Evolutionary conservation across 2,329 filamentous ascomycete species (phyloP).

Genomic region (Ophiostoma sp.): DNA sequence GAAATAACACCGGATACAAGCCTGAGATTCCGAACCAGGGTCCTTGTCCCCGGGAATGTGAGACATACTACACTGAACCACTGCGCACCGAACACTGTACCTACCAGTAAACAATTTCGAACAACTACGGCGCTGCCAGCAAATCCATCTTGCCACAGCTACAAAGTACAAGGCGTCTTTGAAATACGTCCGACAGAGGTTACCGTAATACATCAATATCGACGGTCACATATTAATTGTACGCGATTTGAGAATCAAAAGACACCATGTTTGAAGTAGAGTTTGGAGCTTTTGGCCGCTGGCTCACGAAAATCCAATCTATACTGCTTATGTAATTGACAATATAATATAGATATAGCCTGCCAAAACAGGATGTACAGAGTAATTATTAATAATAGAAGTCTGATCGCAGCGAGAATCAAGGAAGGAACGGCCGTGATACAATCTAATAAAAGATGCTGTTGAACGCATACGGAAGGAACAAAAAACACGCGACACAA

Average conservation of each 20-base stretch:
- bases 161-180: background rate
- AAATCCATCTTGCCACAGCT: background rate
- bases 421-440: background rate
- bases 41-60: background rate
- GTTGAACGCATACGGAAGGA: background rate
- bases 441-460: background rate
- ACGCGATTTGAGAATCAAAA: background rate
- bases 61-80: conserved; percentile 6
- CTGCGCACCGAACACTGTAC: background rate
- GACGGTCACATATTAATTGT: too few species aligned
- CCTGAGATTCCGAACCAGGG: background rate
- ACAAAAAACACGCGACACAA: background rate
- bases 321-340: background rate
- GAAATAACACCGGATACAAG: background rate
- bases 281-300: background rate
- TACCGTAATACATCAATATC: background rate
- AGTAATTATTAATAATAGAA: background rate
- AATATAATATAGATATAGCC: background rate
- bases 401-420: background rate
- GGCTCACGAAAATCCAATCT: background rate
- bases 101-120: background rate
- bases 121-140: background rate
- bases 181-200: background rate
- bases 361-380: background rate
- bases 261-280: background rate